phyloP scores from a whole-genome alignment of 306 rosid species.

The Leucaena leucocephala region DNA sequence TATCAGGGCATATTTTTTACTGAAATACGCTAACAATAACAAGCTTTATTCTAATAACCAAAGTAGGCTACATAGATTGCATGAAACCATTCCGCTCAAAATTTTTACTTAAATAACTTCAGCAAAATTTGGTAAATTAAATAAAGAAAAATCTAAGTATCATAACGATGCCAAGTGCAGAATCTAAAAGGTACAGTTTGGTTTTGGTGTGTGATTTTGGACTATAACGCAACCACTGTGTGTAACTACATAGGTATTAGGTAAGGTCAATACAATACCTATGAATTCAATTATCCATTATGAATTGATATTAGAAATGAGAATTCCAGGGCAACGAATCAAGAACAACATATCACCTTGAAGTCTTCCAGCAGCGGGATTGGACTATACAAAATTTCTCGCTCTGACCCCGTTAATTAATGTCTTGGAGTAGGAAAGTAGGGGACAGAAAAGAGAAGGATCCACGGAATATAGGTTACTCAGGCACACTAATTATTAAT shows the following conservation, averaged over 20 bases:
- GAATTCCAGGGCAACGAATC: not conserved
- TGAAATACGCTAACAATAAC: not conserved
- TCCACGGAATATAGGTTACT: not conserved
- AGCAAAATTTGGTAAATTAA: conserved; percentile 1
- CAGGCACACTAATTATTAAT: not conserved
- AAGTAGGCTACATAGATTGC: no score
- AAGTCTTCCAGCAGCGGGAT: not conserved
- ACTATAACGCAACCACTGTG: not conserved
- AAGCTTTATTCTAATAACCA: not conserved
- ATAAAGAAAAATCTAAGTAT: not conserved
- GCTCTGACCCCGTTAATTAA: not conserved
- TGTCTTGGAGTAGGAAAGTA: not conserved
- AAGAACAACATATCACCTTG: not conserved
- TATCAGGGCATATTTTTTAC: conserved; percentile 4
- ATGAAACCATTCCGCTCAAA: not conserved
- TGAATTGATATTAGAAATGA: not conserved
- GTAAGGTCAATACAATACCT: not conserved
- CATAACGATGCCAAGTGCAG: not conserved
- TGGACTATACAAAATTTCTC: not conserved
- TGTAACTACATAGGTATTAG: not conserved
- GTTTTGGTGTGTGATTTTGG: not conserved
- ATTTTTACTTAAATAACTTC: not conserved
- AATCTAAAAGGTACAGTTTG: not conserved
- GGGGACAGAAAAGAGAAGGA: not conserved
- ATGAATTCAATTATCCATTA: not conserved